Evolutionary conservation across 2,329 filamentous ascomycete species (phyloP), one percentile per base, ranked within the genome.

Genomic region (Sporothrix inflata): DNA sequence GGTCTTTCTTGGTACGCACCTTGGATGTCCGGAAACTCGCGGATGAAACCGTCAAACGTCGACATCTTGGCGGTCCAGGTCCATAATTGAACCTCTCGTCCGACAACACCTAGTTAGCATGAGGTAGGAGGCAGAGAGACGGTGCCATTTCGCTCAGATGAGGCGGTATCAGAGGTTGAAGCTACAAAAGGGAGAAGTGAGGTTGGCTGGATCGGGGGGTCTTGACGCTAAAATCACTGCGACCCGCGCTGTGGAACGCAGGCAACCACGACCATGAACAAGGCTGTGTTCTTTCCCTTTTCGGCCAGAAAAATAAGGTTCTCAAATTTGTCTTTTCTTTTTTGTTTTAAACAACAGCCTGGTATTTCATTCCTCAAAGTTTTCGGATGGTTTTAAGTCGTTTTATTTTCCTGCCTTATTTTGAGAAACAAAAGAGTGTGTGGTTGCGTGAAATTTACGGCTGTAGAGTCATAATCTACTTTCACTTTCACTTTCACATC

Each of bases 11-110:
- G 19, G 27, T n/a, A 45, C 55, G 27, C n/a, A 74, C 75, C 75
- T 57, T 75, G 74, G 3, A 70, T 69, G n/a, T 65, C 65, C 3
- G 67, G 69, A 49, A 73, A 73, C 53, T 73, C 74, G 3, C 30
- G 16, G 14, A 73, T 70, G 57, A 61, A 65, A 27, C 74, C 73
- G 30, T 73, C 70, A 40, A 75, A 73, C 1, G 71, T 72, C 27
- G 72, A 74, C 73, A 74, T 76, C 4, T 27, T 34, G 47, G 47
- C 5, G 24, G 24, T 12, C 38, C 4, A 38, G 9, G 21, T 38
- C 40, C 60, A 27, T 45, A 27, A 14, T 19, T 27, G 40, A 40
- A n/a, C 21, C 38, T 9, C 11, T 6, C n/a, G 2, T 42, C 12
- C n/a, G 7, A 4, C 5, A 0, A 12, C 30, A 38, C 6, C 55